These are phyloP conservation scores for Aspergillus hortae DNA, from an alignment of 2,329 filamentous ascomycete genomes.

Conservation along the genomic window DNA sequence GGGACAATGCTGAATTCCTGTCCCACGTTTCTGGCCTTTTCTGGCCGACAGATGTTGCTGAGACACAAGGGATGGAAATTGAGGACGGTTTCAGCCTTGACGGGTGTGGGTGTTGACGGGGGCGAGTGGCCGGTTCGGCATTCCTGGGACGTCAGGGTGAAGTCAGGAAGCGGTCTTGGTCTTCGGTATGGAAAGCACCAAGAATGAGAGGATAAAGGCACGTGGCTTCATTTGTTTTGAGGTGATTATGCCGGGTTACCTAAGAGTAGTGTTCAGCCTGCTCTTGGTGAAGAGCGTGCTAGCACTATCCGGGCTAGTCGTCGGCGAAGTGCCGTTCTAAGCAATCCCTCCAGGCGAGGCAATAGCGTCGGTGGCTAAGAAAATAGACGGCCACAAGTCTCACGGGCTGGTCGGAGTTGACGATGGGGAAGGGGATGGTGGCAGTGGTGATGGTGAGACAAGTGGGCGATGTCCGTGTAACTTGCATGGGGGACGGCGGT, in stretches of 20 bases:
- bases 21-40: not conserved
- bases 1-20: not conserved
- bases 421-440: not conserved
- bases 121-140: not conserved
- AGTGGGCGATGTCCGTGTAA: slow-evolving; percentile 1
- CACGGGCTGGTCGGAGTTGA: not conserved
- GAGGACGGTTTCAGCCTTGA: slow-evolving; percentile 13
- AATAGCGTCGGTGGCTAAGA: slow-evolving; percentile 4
- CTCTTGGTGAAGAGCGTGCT: not conserved
- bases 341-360: slow-evolving; percentile 1
- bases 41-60: slow-evolving; percentile 5
- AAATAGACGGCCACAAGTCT: not conserved
- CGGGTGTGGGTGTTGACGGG: not conserved
- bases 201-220: not conserved
- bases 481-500: not conserved
- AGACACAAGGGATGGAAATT: slow-evolving; percentile 16
- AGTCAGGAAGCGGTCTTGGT: not conserved
- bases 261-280: not conserved
- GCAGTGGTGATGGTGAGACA: slow-evolving; percentile 10
- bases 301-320: not conserved
- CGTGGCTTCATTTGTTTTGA: not conserved
- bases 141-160: slow-evolving; percentile 7
- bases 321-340: not conserved
- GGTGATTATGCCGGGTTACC: too few species aligned
- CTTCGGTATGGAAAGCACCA: not conserved